A percentile compares a stretch with the other conserved stretches of the same genome.
phyloP scores from a whole-genome alignment of 2,329 filamentous ascomycete species.

The Ascochyta fabae region DNA sequence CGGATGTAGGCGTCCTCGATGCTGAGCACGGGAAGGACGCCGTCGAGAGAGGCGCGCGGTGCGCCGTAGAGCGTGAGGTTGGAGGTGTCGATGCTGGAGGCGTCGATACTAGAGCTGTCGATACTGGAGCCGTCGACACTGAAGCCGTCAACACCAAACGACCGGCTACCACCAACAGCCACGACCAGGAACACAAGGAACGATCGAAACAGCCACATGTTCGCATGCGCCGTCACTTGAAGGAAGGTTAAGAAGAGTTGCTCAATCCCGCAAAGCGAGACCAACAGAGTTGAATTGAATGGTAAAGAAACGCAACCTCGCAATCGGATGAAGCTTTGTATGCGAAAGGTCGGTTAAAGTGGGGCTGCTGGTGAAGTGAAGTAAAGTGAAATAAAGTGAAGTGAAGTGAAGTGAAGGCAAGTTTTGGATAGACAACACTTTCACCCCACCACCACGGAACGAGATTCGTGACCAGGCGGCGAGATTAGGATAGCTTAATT shows the following conservation, averaged over 20 bases:
- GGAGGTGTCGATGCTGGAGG: neutral
- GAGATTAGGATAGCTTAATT: no score
- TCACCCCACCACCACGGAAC: no score
- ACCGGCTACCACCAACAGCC: neutral
- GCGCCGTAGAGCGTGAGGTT: slow-evolving; percentile 17
- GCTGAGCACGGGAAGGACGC: slow-evolving; percentile 11
- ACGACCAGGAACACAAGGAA: neutral
- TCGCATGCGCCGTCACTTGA: neutral
- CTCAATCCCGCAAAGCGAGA: no score
- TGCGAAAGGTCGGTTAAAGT: neutral
- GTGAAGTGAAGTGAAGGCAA: slow-evolving; percentile 3
- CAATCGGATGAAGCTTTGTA: neutral
- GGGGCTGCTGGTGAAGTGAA: neutral
- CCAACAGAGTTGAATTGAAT: neutral
- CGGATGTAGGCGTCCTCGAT: slow-evolving; percentile 22
- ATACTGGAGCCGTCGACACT: no score
- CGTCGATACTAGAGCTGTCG: neutral
- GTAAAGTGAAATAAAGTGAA: neutral
- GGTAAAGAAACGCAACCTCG: neutral
- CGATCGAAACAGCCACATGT: slow-evolving; percentile 10
- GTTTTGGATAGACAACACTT: neutral
- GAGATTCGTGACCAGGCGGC: no score
- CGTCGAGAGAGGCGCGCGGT: slow-evolving; percentile 12
- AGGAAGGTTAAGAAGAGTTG: neutral
- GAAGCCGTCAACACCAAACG: no score